Evolutionary conservation across 164 flowering plant species (phyloP).

Genomic region (Aristolochia contorta): DNA sequence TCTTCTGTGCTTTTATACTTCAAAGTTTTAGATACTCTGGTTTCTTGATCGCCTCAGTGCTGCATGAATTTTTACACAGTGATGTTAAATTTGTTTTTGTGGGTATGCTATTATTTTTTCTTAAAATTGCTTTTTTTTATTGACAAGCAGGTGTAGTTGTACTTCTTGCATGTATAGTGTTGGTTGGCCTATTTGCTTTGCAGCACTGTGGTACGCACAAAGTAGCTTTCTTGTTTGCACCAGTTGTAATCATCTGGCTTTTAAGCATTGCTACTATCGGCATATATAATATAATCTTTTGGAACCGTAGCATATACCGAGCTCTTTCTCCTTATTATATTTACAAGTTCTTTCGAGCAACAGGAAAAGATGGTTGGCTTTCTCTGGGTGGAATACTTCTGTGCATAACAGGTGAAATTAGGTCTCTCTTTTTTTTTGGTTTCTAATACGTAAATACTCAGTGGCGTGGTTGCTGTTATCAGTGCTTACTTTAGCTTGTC

Average conservation of each 20-base stretch:
- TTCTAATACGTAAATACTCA: background rate
- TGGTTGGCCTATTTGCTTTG: slow-evolving; percentile 53
- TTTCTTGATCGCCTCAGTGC: too few species aligned
- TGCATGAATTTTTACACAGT: background rate
- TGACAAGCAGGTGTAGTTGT: slow-evolving; percentile 33
- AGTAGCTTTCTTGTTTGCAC: slow-evolving; percentile 56
- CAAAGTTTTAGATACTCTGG: too few species aligned
- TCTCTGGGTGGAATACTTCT: slow-evolving; percentile 62
- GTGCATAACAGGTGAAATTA: slow-evolving; percentile 41
- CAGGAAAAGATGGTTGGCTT: slow-evolving; percentile 64
- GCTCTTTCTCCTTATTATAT: slow-evolving; percentile 67
- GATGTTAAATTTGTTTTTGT: background rate
- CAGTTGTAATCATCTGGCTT: slow-evolving; percentile 55
- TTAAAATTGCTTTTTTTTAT: background rate
- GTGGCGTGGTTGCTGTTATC: background rate
- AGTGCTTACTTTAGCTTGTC: background rate
- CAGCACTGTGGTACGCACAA: slow-evolving; percentile 58
- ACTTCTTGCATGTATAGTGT: slow-evolving; percentile 28
- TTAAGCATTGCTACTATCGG: slow-evolving; percentile 40
- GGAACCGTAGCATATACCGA: slow-evolving; percentile 46
- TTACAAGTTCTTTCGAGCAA: slow-evolving; percentile 36
- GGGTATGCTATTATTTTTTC: background rate
- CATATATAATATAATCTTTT: slow-evolving; percentile 44
- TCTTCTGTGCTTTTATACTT: too few species aligned
- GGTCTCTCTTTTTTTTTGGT: slow-evolving; percentile 3